phyloP scores from a whole-genome alignment of 768 basidiomycete genomes.

The Amanita rimosa region DNA sequence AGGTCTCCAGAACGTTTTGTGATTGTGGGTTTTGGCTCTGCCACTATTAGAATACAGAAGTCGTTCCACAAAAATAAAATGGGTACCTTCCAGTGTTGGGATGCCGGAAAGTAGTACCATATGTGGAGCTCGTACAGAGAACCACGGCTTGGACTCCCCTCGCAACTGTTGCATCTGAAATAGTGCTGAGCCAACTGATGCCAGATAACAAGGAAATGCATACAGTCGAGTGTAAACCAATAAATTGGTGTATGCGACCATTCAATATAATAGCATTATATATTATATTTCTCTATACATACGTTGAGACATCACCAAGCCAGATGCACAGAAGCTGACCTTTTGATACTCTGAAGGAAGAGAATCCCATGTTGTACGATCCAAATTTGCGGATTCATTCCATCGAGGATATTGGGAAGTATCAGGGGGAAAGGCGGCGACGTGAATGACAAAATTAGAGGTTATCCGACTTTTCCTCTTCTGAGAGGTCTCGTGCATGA shows the following conservation, averaged over 20 bases:
- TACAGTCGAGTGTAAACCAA: slow-evolving; percentile 41
- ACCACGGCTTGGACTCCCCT: slow-evolving; percentile 40
- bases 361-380: slow-evolving; percentile 47
- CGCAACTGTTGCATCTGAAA: slow-evolving; percentile 10
- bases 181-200: background rate
- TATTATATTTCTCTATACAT: slow-evolving; percentile 44
- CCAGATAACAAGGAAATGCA: slow-evolving; percentile 10
- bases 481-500: slow-evolving; percentile 16
- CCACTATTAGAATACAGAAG: background rate
- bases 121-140: slow-evolving; percentile 35
- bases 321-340: slow-evolving; percentile 20
- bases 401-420: slow-evolving; percentile 38
- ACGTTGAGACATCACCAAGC: background rate
- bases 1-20: slow-evolving; percentile 35
- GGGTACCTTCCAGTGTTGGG: slow-evolving; percentile 19
- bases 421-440: slow-evolving; percentile 50
- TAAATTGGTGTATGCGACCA: slow-evolving; percentile 31
- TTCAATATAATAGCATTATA: slow-evolving; percentile 38
- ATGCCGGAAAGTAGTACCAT: slow-evolving; percentile 37
- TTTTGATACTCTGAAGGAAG: slow-evolving; percentile 52
- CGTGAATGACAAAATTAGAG: slow-evolving; percentile 42
- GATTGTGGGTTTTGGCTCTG: slow-evolving; percentile 11
- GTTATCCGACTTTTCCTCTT: slow-evolving; percentile 12
- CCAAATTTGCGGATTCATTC: slow-evolving; percentile 37
- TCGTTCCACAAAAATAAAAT: background rate